These are phyloP conservation scores for Fusarium sp. DNA, from an alignment of 2,329 filamentous ascomycete species.

Conservation along the genomic window DNA sequence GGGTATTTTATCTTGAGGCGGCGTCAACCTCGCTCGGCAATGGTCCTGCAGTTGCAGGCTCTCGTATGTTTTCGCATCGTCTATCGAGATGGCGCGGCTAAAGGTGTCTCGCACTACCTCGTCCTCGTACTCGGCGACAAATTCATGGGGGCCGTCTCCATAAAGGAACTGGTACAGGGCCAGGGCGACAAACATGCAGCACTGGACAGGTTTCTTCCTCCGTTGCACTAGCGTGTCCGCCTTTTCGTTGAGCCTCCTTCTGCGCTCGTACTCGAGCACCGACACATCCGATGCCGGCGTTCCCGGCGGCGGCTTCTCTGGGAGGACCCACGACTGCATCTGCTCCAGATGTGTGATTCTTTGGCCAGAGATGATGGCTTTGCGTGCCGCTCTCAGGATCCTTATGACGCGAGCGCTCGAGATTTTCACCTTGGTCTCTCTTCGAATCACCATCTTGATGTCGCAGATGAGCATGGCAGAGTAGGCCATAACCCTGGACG, in stretches of 20 bases:
- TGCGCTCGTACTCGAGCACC: conserved; percentile 18
- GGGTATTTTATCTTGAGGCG: conserved; percentile 22
- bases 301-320: conserved; percentile 4
- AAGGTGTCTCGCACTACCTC: conserved; percentile 29
- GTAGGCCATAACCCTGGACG: conserved; percentile 22
- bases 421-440: conserved; percentile 5
- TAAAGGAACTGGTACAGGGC: conserved; percentile 26
- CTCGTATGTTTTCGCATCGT: conserved; percentile 34
- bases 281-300: neutral
- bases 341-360: conserved; percentile 29
- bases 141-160: conserved; percentile 20
- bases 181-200: conserved; percentile 31
- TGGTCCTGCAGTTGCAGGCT: conserved; percentile 22
- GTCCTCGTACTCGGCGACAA: conserved; percentile 34
- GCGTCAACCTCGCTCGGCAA: conserved; percentile 23
- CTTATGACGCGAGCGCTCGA: conserved; percentile 12
- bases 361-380: conserved; percentile 22
- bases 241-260: conserved; percentile 21
- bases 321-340: conserved; percentile 16
- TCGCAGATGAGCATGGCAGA: conserved; percentile 24
- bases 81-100: conserved; percentile 20
- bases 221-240: conserved; percentile 12
- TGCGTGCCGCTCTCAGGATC: conserved; percentile 22
- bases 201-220: conserved; percentile 30
- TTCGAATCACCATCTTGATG: conserved; percentile 24